Base-by-base conservation (phyloP, 768 basidiomycete genomes). In the Gloeostereum incarnatum region DNA sequence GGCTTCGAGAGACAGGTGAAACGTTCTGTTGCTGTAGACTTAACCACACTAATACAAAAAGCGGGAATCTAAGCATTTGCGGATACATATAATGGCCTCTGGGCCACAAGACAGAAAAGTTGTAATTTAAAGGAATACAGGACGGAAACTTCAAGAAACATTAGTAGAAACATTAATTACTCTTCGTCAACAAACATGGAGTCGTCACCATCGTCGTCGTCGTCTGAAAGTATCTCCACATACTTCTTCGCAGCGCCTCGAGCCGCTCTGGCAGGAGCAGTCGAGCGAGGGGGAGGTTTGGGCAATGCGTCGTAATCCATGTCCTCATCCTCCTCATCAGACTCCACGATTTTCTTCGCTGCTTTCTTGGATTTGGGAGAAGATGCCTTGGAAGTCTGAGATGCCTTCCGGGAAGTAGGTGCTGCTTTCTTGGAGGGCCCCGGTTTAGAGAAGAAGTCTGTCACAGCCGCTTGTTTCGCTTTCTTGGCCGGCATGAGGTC, bases 361-460 rank as follows among this genome's bases (percentile, higher is more conserved):
- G 58, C 54, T 50, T 75, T 79, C 61, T 76, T 81, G 38, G 61
- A 52, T 44, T 70, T 71, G 1, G 63, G 60, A 20, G 70, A 69
- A 23, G 69, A 71, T 26, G 72, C 76, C 49, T 75, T 75, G 61
- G 74, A 78, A 51, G 61, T 75, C 52, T 69, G 68, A 19, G 78
- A 75, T 7, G 78, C 59, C 49, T 76, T 78, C 41, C 68, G 65
- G 20, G 47, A 48, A 19, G 53, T 54, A 4, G 59, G 53, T 22
- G 65, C 47, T 41, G 56, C 67, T 57, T 71, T 69, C 11, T 61
- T 65, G 2, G 58, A 51, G 7, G 59, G 54, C 4, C 53, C 57
- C 14, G 50, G 45, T 52, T 79, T 78, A 25, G 55, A 57, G 46
- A 81, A 78, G 64, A 80, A 82, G 49, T 81, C 78, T 4, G 71